These are phyloP conservation scores for Ogataea chonburiensis DNA, from an alignment of 805 yeast genomes.

Conservation along the genomic window DNA sequence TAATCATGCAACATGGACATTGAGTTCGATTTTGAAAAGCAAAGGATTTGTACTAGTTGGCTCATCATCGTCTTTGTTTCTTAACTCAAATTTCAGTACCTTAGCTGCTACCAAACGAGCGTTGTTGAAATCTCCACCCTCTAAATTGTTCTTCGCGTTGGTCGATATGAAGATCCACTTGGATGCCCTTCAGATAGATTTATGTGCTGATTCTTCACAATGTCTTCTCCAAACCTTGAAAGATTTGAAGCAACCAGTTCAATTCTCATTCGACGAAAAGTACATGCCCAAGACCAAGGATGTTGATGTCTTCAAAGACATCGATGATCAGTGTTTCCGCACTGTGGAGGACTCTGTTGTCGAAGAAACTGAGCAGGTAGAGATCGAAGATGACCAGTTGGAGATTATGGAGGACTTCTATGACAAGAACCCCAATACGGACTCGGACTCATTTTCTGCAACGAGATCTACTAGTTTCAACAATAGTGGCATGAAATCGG, in stretches of 20 bases:
- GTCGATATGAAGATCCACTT: conserved; percentile 47
- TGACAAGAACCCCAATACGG: conserved; percentile 18
- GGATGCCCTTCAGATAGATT: conserved; percentile 47
- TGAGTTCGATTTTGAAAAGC: conserved; percentile 38
- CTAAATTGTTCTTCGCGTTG: conserved; percentile 25
- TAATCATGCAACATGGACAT: conserved; percentile 37
- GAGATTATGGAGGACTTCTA: conserved; percentile 32
- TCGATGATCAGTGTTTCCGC: conserved; percentile 38
- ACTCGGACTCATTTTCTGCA: conserved; percentile 16
- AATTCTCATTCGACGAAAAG: conserved; percentile 58
- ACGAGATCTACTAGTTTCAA: conserved; percentile 8
- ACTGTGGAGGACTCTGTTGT: background rate
- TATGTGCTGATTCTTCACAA: conserved; percentile 85
- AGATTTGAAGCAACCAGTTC: conserved; percentile 70
- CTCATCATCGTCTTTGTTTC: conserved; percentile 38
- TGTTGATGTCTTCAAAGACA: conserved; percentile 41
- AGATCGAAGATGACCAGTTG: conserved; percentile 14
- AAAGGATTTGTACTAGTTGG: conserved; percentile 59
- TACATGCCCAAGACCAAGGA: conserved; percentile 42
- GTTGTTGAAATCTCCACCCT: background rate
- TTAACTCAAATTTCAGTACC: conserved; percentile 28
- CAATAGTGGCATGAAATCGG: conserved; percentile 5
- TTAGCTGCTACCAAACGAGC: conserved; percentile 15
- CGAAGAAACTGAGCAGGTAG: background rate
- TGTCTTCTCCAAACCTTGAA: conserved; percentile 63